Evolutionary conservation across 441 rosid genomes (phyloP).

Genomic region (Adansonia gregorii): DNA sequence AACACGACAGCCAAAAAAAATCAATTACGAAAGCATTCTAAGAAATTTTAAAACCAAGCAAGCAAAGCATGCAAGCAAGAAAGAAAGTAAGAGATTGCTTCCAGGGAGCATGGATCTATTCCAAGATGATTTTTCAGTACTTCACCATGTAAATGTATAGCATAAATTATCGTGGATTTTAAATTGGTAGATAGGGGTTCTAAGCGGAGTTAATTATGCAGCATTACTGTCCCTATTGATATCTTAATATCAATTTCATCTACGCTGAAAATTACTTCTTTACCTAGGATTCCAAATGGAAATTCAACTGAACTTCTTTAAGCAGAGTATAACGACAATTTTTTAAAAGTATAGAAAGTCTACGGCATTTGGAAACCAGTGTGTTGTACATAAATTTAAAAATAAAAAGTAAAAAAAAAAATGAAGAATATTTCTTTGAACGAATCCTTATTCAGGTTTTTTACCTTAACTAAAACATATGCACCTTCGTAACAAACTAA

Average conservation of each 20-base stretch:
- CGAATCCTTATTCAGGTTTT: not conserved
- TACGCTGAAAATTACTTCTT: not conserved
- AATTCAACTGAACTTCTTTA: constrained; percentile 1
- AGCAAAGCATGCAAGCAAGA: not conserved
- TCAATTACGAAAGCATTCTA: constrained; percentile 19
- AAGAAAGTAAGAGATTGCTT: not conserved
- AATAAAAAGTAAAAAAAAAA: not conserved
- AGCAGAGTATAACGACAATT: not conserved
- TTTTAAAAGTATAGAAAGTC: not conserved
- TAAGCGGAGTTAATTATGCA: not conserved
- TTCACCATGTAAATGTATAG: not conserved
- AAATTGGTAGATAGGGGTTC: not conserved
- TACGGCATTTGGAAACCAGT: constrained; percentile 1
- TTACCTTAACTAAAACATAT: not conserved
- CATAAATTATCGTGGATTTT: not conserved
- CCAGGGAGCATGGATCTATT: not conserved
- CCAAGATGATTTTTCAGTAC: not conserved
- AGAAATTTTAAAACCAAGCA: not conserved
- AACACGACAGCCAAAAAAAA: constrained; percentile 16
- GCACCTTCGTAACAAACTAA: not conserved
- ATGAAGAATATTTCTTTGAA: not conserved
- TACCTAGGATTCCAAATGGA: not conserved
- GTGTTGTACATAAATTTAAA: no score
- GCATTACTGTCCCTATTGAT: not conserved
- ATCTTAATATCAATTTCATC: not conserved